Conservation (phyloP, 257 asterid genomes). For the Pogostemon cablin region DNA sequence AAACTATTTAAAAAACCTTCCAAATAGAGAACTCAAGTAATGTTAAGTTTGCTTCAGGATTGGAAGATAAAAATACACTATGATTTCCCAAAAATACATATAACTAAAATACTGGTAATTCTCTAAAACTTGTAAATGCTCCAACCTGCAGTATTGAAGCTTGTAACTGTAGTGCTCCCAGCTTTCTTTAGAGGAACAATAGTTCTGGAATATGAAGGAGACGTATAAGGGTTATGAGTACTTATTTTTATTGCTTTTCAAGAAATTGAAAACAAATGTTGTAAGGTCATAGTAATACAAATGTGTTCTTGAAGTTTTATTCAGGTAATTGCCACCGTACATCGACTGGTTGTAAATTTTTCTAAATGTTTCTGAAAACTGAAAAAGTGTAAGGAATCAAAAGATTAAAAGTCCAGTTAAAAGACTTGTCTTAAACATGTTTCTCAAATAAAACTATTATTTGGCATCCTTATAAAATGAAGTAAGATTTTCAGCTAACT, state of each 20-base stretch:
- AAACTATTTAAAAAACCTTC: too few species aligned
- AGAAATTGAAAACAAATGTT: slow-evolving; percentile 11
- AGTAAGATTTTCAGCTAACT: neutral
- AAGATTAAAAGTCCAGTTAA: neutral
- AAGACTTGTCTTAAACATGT: slow-evolving; percentile 2
- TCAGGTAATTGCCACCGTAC: slow-evolving; percentile 54
- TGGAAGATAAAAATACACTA: too few species aligned
- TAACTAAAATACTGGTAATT: too few species aligned
- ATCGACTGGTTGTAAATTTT: slow-evolving; percentile 85
- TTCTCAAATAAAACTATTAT: too few species aligned
- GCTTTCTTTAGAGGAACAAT: slow-evolving; percentile 64
- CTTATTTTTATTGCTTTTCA: neutral
- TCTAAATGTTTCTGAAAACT: slow-evolving; percentile 90
- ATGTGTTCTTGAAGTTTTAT: slow-evolving; percentile 60
- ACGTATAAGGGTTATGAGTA: slow-evolving; percentile 10
- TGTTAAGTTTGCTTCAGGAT: too few species aligned
- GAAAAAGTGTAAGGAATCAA: slow-evolving; percentile 22
- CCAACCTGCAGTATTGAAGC: slow-evolving; percentile 93
- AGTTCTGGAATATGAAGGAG: slow-evolving; percentile 51
- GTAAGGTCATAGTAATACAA: slow-evolving; percentile 62
- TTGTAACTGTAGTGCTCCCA: slow-evolving; percentile 48
- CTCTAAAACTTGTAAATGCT: neutral
- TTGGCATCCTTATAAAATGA: neutral
- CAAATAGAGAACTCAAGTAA: too few species aligned
- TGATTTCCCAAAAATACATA: too few species aligned